Evolutionary conservation across 179 eudicot species (phyloP), one percentile per base, ranked within the genome.

Genomic region (Gypsophila paniculata): DNA sequence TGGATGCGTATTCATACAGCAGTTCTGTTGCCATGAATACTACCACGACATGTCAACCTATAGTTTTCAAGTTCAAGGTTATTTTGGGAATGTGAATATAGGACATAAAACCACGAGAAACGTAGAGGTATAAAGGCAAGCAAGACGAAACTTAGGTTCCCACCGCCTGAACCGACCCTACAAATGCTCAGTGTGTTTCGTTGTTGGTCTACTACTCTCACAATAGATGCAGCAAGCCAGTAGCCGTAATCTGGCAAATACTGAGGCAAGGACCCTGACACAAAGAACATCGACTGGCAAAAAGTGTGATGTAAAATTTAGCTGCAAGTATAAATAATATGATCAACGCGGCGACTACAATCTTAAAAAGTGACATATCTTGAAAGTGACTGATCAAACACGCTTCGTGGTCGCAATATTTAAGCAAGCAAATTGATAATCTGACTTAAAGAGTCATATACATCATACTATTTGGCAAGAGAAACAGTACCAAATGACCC

Each of bases 331-430:
- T 42, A 9, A 42, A 42, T 6, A 7, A 42, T 6, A 42, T 42
- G 46, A 52, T 18, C 26, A 25, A 57, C 46, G 19, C 14, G 25
- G 10, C 11, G 22, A 34, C 51, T 38, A 7, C 2, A 21, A n/a
- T 70, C 72, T 19, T 53, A 19, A 53, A 53, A 69, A 25, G 32
- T 29, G 23, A 36, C 53, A 46, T 29, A 29, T 29, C 34, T 53
- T 21, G 32, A 29, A 69, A 25, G 32, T 29, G 23, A 36, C 53
- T 4, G 53, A 34, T 18, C 36, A 44, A 52, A 46, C 51, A 36
- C 38, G 36, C 48, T 62, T 48, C 14, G 32, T 57, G 60, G 51
- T 36, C 29, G 14, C 62, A 57, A 74, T 61, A 51, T 11, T 12
- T 21, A 25, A 61, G 63, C 26, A 34, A 69, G 42, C 38, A 44